Conservation (phyloP, 2,329 filamentous ascomycete genomes). For the Boeremia exigua region DNA sequence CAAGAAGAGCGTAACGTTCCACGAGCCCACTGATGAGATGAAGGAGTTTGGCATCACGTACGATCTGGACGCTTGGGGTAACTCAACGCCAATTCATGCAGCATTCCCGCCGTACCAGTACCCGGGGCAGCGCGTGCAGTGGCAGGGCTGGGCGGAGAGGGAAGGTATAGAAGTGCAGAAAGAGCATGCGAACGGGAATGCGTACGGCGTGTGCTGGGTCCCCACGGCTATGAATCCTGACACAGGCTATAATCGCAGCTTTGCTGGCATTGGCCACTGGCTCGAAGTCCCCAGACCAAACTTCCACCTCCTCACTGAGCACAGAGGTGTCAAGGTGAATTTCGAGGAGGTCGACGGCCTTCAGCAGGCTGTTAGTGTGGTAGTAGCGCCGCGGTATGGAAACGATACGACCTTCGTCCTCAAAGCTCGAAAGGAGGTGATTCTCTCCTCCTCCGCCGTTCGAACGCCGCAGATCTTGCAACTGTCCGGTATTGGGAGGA, state of each 20-base stretch:
- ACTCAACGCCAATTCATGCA: slow-evolving; percentile 10
- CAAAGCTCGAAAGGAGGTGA: slow-evolving; percentile 54
- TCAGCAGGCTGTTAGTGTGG: slow-evolving; percentile 26
- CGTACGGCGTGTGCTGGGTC: slow-evolving; percentile 6
- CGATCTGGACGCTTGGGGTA: slow-evolving; percentile 19
- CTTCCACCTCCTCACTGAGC: slow-evolving; percentile 35
- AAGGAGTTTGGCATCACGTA: slow-evolving; percentile 23
- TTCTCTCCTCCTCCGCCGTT: slow-evolving; percentile 64
- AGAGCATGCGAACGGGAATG: slow-evolving; percentile 1
- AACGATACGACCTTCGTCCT: slow-evolving; percentile 5
- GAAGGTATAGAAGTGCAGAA: neutral
- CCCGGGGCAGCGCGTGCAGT: slow-evolving; percentile 19
- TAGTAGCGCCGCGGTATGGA: slow-evolving; percentile 15
- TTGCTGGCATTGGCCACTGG: slow-evolving; percentile 37
- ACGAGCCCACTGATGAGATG: slow-evolving; percentile 16
- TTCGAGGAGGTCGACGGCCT: slow-evolving; percentile 13
- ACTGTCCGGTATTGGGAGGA: slow-evolving; percentile 63
- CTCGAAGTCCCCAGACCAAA: slow-evolving; percentile 34
- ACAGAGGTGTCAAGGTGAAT: slow-evolving; percentile 24
- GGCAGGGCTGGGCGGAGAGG: slow-evolving; percentile 5
- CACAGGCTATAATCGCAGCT: slow-evolving; percentile 37
- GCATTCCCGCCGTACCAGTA: slow-evolving; percentile 16
- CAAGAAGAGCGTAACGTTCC: slow-evolving; percentile 19
- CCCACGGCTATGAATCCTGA: slow-evolving; percentile 25
- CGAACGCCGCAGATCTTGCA: slow-evolving; percentile 68